A percentile compares a stretch with the other conserved stretches of the same genome.
These are phyloP conservation scores for Phallus indusiatus DNA, from an alignment of 768 basidiomycete species.

Conservation along the genomic window DNA sequence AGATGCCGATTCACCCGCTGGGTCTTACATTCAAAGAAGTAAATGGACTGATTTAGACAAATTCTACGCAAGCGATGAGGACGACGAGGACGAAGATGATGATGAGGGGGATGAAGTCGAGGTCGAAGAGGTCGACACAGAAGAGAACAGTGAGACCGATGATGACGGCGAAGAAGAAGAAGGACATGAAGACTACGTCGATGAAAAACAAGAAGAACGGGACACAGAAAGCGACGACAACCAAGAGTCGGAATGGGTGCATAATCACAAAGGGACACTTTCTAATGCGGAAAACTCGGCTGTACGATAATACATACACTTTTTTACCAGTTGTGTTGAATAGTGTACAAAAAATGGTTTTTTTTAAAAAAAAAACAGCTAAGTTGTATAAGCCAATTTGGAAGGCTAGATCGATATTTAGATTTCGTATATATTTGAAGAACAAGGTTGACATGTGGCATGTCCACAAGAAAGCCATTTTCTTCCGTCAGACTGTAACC, in stretches of 20 bases:
- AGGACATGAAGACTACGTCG: conserved; percentile 13
- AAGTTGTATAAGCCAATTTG: no score
- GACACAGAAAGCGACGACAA: neutral
- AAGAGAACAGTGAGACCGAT: conserved; percentile 16
- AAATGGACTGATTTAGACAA: conserved; percentile 49
- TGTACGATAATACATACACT: no score
- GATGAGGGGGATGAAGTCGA: conserved; percentile 10
- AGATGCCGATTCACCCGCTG: conserved; percentile 34
- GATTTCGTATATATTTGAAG: no score
- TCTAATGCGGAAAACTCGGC: no score
- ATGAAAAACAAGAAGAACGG: neutral
- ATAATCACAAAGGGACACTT: no score
- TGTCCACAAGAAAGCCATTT: no score
- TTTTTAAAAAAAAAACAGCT: no score
- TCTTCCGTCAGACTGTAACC: no score
- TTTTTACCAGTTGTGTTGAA: no score
- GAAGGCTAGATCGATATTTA: no score
- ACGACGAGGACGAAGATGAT: conserved; percentile 27
- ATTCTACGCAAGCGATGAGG: conserved; percentile 51
- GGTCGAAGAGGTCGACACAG: conserved; percentile 12
- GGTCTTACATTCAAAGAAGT: conserved; percentile 25
- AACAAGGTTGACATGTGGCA: no score
- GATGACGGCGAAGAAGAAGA: conserved; percentile 14
- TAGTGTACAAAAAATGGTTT: no score
- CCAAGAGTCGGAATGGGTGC: neutral